Percentiles rank a stretch among this genome's conserved stretches.
These are phyloP conservation scores for Canariomyces notabilis DNA, from an alignment of 2,329 filamentous ascomycete species.

Conservation along the genomic window DNA sequence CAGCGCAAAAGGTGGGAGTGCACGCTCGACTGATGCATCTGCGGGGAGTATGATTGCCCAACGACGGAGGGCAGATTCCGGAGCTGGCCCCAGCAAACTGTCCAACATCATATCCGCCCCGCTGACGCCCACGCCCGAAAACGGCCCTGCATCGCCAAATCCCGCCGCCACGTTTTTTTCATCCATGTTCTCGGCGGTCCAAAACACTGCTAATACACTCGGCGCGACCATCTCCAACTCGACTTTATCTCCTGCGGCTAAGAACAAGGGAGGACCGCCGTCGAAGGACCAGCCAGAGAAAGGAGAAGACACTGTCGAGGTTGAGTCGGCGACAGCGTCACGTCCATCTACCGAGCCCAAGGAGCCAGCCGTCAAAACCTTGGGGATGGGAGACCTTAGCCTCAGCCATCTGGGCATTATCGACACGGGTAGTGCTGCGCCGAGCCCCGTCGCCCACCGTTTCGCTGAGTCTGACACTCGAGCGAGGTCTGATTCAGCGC, in stretches of 20 bases:
- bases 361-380: conserved; percentile 77
- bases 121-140: conserved; percentile 71
- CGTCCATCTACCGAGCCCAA: conserved; percentile 48
- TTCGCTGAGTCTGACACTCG: conserved; percentile 48
- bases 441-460: conserved; percentile 53
- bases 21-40: conserved; percentile 47
- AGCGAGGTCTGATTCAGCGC: conserved; percentile 54
- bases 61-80: conserved; percentile 50
- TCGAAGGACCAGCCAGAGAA: conserved; percentile 31
- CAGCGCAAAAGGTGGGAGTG: conserved; percentile 22
- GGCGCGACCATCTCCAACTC: conserved; percentile 70
- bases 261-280: conserved; percentile 31
- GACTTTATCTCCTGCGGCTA: conserved; percentile 48
- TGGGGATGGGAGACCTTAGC: conserved; percentile 84
- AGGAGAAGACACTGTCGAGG: conserved; percentile 38
- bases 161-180: conserved; percentile 80
- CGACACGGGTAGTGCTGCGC: conserved; percentile 50
- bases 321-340: conserved; percentile 40
- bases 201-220: conserved; percentile 77
- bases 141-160: conserved; percentile 45
- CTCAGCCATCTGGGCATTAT: conserved; percentile 80
- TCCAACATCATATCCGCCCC: conserved; percentile 70
- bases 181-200: conserved; percentile 84
- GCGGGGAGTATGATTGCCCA: conserved; percentile 71
- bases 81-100: conserved; percentile 73